These are phyloP conservation scores for Cladosporium colombiae DNA, from an alignment of 2,329 filamentous ascomycete genomes.

Conservation along the genomic window DNA sequence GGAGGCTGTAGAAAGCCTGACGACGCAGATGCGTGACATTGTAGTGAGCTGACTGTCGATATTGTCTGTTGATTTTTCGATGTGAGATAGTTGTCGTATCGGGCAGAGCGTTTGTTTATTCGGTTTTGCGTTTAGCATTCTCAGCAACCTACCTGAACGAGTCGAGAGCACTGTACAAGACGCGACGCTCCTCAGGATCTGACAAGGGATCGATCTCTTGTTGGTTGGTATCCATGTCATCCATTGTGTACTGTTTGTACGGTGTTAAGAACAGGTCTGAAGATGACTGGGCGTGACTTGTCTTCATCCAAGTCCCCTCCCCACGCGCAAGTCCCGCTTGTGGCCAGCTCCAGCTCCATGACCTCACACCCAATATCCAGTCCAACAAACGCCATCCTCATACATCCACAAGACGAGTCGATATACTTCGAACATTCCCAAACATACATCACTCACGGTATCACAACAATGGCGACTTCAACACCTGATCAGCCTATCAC, in stretches of 20 bases:
- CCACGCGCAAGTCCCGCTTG: neutral
- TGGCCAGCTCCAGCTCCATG: conserved; percentile 6
- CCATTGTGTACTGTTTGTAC: neutral
- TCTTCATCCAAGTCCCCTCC: neutral
- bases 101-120: neutral
- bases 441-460: neutral
- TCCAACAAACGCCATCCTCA: neutral
- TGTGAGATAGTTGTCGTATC: conserved; percentile 10
- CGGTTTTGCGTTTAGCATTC: neutral
- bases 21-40: conserved; percentile 89
- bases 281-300: neutral
- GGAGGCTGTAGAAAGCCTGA: conserved; percentile 89
- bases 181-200: conserved; percentile 77
- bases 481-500: conserved; percentile 18
- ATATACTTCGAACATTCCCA: neutral
- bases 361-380: conserved; percentile 11
- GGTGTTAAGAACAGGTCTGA: neutral
- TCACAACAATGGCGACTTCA: conserved; percentile 27
- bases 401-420: neutral
- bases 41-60: conserved; percentile 80
- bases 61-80: conserved; percentile 46
- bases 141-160: conserved; percentile 74
- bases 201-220: conserved; percentile 44
- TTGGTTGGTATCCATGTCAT: neutral
- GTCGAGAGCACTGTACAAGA: conserved; percentile 80